Percentiles rank a stretch among this genome's conserved stretches.
These are phyloP conservation scores for Bryoglossum gracile DNA, from an alignment of 495 filamentous ascomycete genomes.

Conservation along the genomic window DNA sequence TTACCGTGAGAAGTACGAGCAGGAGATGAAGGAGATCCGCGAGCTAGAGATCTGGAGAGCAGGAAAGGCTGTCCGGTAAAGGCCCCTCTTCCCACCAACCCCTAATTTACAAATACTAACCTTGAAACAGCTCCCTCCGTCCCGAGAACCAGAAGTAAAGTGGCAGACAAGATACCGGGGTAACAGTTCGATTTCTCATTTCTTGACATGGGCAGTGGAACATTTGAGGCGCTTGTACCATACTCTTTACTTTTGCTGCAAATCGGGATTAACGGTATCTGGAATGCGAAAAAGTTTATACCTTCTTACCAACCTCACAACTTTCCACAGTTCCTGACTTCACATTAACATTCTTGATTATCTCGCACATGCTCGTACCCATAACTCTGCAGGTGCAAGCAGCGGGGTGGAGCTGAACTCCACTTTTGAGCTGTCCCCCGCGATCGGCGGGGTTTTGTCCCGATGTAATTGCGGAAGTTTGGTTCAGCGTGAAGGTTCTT, in stretches of 20 bases:
- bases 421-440: no score
- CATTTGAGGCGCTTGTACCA: constrained; percentile 24
- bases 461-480: constrained; percentile 6
- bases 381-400: no score
- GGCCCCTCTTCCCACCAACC: constrained; percentile 9
- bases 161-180: no score
- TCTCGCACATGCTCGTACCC: no score
- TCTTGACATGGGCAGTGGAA: constrained; percentile 12
- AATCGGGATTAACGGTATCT: constrained; percentile 17
- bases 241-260: constrained; percentile 24
- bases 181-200: no score
- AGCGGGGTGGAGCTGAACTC: no score
- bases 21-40: constrained; percentile 94
- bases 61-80: constrained; percentile 87
- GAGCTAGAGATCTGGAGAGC: constrained; percentile 97
- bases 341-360: constrained; percentile 4
- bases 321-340: no score
- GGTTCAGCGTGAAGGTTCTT: no score
- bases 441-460: constrained; percentile 10
- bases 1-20: constrained; percentile 92
- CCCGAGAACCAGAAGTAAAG: constrained; percentile 85
- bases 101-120: constrained; percentile 21
- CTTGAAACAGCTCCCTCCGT: constrained; percentile 57
- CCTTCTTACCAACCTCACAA: constrained; percentile 1
- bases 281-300: constrained; percentile 24